Base-by-base conservation (phyloP, 148 eudicot genomes). In the Vaccinium corymbosum region DNA sequence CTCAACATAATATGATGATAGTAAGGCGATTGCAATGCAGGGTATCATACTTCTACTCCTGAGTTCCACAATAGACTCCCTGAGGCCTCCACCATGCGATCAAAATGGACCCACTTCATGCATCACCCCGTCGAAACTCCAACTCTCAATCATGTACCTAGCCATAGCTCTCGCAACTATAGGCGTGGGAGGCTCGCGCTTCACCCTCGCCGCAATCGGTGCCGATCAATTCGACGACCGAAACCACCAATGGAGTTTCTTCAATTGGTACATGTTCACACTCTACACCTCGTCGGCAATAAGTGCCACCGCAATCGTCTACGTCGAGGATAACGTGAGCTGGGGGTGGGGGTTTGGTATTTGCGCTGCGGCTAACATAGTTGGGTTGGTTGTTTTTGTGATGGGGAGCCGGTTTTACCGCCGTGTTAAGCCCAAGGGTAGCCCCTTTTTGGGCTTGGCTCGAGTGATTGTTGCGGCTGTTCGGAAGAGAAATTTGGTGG, bases 131-230 rank as follows among this genome's bases (percentile, higher is more conserved):
- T 82, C 91, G 61, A 78, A 35, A 12, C 0, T 16, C 61, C 93
- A 91, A 76, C 68, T 50, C 7, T 66, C 85, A 17, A 29, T 88
- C 48, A 27, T 91, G 20, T 89, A 84, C 29, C 6, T 82, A 6
- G 89, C 84, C 25, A 16, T 90, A 12, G 57, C 83, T 20, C 86
- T 91, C 0, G 89, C 84, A 7, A 49, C 83, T 11, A 29, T 91
- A 1, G 92, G 93, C 2, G 38, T 82, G 10, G 92, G 89, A 2
- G 93, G 93, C 13, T 75, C 91, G 2, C 84, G 90, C n/a, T 91
- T 81, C 83, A 88, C 88, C 7, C 32, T 90, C 1, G 92, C 84
- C 50, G 80, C 92, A 0, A 86, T 91, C 86, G 91, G 93, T 29
- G 93, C 92, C 0, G 80, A 88, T 56, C 92, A 91, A 59, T 85